Conservation (phyloP, 23 red algal species). For the Chondrus crispus region DNA sequence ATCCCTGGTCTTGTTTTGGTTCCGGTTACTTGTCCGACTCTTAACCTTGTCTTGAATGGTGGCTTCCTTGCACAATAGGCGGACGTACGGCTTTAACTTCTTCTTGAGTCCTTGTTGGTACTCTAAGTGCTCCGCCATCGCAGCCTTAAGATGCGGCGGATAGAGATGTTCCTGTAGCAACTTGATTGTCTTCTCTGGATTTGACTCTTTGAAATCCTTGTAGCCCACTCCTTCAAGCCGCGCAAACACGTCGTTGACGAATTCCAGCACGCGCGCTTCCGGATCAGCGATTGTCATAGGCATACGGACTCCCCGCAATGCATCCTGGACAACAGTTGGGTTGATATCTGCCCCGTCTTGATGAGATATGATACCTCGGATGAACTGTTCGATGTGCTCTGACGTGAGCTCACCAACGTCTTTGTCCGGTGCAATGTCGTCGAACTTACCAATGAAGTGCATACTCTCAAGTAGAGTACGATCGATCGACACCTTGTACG, state of each 20-base stretch:
- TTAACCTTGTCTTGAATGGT: not conserved
- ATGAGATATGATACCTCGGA: not conserved
- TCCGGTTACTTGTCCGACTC: not conserved
- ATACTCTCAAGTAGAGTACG: not conserved
- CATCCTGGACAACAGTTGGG: not conserved
- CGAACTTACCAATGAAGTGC: slow-evolving; percentile 17
- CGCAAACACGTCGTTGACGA: not conserved
- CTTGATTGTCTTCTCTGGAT: not conserved
- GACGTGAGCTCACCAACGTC: not conserved
- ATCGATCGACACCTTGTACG: slow-evolving; percentile 10
- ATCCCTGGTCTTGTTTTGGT: not conserved
- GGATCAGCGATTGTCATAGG: not conserved
- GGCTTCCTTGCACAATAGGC: not conserved
- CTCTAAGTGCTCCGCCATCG: not conserved
- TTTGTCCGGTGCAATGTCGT: not conserved
- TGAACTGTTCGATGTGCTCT: slow-evolving; percentile 13
- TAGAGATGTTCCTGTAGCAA: not conserved
- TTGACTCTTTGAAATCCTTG: not conserved
- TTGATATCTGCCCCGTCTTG: not conserved
- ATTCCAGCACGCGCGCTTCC: not conserved
- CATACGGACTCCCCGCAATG: not conserved
- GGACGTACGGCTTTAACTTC: not conserved
- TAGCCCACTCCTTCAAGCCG: not conserved
- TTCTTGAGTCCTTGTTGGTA: not conserved
- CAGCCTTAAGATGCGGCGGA: not conserved